These are phyloP conservation scores for Peronospora farinosa DNA, from an alignment of 352 stramenopile species.

Conservation along the genomic window DNA sequence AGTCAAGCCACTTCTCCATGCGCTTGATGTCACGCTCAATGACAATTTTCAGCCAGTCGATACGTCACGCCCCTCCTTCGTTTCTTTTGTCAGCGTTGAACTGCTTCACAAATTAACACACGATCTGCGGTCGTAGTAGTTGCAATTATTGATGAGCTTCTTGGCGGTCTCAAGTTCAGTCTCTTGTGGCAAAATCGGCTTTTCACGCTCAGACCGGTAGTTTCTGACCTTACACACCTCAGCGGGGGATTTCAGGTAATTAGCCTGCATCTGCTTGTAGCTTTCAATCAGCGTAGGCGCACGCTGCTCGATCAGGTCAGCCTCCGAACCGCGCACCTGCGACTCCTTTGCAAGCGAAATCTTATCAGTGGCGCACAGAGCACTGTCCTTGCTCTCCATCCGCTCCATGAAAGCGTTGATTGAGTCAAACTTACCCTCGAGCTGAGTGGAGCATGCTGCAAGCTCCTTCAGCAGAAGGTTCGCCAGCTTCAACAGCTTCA, in stretches of 20 bases:
- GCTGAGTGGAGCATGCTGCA: slow-evolving; percentile 75
- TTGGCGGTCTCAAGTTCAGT: slow-evolving; percentile 74
- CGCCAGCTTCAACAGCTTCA: slow-evolving; percentile 79
- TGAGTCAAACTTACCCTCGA: slow-evolving; percentile 80
- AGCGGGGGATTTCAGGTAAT: slow-evolving; percentile 80
- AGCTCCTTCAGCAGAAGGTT: slow-evolving; percentile 77
- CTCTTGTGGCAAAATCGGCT: slow-evolving; percentile 55
- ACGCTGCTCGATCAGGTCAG: slow-evolving; percentile 79
- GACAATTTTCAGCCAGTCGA: slow-evolving; percentile 77
- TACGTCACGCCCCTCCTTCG: slow-evolving; percentile 81
- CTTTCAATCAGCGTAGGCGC: slow-evolving; percentile 72
- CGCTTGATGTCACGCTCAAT: no score
- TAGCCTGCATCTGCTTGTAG: slow-evolving; percentile 85
- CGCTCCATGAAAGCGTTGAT: slow-evolving; percentile 87
- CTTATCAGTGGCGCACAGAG: slow-evolving; percentile 78
- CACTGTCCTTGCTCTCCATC: slow-evolving; percentile 85
- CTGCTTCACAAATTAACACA: slow-evolving; percentile 76
- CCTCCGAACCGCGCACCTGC: slow-evolving; percentile 72
- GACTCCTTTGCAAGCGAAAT: slow-evolving; percentile 79
- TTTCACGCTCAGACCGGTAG: slow-evolving; percentile 66
- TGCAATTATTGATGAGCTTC: slow-evolving; percentile 76
- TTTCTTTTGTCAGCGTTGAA: slow-evolving; percentile 71
- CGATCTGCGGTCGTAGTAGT: slow-evolving; percentile 85
- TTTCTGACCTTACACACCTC: slow-evolving; percentile 80
- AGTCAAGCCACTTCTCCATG: slow-evolving; percentile 80